phyloP scores from a whole-genome alignment of 352 stramenopile species.

The Phytopythium ostracodes region DNA sequence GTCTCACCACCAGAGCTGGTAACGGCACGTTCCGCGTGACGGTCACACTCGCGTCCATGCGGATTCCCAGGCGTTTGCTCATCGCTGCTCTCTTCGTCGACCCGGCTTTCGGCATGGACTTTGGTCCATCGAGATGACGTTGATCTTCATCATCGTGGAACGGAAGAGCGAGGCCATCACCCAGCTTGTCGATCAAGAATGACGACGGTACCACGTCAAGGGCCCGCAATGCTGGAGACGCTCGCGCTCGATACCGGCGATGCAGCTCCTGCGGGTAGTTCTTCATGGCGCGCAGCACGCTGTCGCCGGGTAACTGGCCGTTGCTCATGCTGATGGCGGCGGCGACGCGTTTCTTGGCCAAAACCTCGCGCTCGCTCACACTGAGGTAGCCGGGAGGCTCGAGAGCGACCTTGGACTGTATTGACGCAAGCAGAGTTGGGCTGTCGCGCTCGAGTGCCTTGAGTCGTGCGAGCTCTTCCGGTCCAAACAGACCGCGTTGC shows the following conservation, averaged over 20 bases:
- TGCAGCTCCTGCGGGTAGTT: conserved; percentile 49
- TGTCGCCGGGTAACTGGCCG: conserved; percentile 15
- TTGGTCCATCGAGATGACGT: conserved; percentile 12
- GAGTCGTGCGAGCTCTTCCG: conserved; percentile 17
- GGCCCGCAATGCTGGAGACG: conserved; percentile 10
- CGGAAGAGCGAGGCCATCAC: conserved; percentile 5
- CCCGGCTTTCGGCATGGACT: conserved; percentile 34
- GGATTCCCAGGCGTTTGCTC: conserved; percentile 14
- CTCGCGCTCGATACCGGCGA: conserved; percentile 13
- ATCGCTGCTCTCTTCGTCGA: neutral
- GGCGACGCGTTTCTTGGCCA: neutral
- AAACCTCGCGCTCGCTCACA: conserved; percentile 18
- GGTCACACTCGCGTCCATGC: conserved; percentile 32
- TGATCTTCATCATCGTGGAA: neutral
- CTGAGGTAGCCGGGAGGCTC: conserved; percentile 28
- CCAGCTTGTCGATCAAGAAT: conserved; percentile 37
- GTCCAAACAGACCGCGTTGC: conserved; percentile 38
- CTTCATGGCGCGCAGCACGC: conserved; percentile 17
- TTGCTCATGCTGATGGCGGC: conserved; percentile 1
- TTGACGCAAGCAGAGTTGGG: conserved; percentile 13
- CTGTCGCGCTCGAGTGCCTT: conserved; percentile 9
- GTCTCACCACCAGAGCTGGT: conserved; percentile 6
- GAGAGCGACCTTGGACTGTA: conserved; percentile 18
- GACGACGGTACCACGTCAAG: conserved; percentile 33
- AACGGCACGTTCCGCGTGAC: conserved; percentile 36